phyloP scores from a whole-genome alignment of 306 rosid species.

The Fragaria iinumae region DNA sequence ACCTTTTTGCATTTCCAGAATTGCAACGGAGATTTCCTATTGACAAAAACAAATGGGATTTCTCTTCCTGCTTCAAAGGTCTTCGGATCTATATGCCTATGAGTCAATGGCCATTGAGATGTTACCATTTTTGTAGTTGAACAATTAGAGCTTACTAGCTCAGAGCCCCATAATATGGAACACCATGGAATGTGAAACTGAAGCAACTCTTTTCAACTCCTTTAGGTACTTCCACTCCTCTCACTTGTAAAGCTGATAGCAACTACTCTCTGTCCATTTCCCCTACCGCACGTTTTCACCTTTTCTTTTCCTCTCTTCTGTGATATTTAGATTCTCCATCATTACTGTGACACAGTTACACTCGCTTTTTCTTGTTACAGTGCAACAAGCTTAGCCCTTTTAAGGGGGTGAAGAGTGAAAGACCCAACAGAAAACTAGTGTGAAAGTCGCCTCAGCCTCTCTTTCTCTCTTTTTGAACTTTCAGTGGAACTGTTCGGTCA shows the following conservation, averaged over 20 bases:
- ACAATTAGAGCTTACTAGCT: neutral
- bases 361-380: neutral
- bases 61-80: no score
- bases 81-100: no score
- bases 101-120: no score
- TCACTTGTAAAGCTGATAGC: slow-evolving; percentile 21
- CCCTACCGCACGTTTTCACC: slow-evolving; percentile 37
- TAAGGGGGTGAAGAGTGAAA: slow-evolving; percentile 4
- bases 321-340: neutral
- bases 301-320: neutral
- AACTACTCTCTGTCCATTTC: slow-evolving; percentile 40
- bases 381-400: slow-evolving; percentile 17
- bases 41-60: no score
- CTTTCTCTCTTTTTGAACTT: neutral
- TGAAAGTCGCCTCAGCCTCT: slow-evolving; percentile 2
- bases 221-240: neutral
- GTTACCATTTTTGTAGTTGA: no score
- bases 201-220: neutral
- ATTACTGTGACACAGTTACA: neutral
- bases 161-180: neutral
- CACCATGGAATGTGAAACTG: neutral
- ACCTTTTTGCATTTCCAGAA: no score
- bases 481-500: slow-evolving; percentile 21
- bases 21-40: no score
- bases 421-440: slow-evolving; percentile 10